Base-by-base conservation (phyloP, 2,329 filamentous ascomycete genomes). In the Pseudomassariella vexata region DNA sequence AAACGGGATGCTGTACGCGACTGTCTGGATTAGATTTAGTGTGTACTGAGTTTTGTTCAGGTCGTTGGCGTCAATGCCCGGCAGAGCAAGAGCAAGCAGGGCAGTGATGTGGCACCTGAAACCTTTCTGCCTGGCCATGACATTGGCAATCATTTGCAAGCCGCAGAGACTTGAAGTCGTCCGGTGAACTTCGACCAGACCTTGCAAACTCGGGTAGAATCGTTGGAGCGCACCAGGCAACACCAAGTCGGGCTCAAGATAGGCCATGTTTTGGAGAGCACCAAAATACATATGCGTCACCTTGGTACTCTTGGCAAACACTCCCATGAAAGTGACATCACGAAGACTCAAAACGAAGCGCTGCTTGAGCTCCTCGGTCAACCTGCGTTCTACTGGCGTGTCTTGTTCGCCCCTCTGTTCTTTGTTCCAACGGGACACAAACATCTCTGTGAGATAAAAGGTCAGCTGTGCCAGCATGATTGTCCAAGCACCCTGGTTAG, bases 41-140 rank as follows among this genome's bases (percentile, higher is more conserved):
- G 92, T 94, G 57, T 95, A 86, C 47, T 95, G 76, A 1, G 92
- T 96, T 68, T 98, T 98, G 53, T 92, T 89, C 17, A 98, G 66
- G 59, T 98, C 92, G 53, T 98, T 98, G 42, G 94, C 89, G 60
- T 98, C 94, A 37, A 98, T 94, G 15, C 92, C 94, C 1, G 94
- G 94, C 19, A 98, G 67, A 5, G 90, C 87, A 38, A 98, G 70
- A 5, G 90, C 92, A n/a, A 98, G 66, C 21, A 98, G 66, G 1
- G 90, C 90, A 1, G 92, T 98, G 41, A 98, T 81, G 55, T 98
- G 92, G 52, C 92, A 96, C 38, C 92, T 76, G 55, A 92, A 95
- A n/a, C 92, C 92, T 59, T 94, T 96, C 24, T 88, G 86, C 52
- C 85, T 82, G 10, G 88, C 81, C 75, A 98, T 94, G 48, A 89